These are phyloP conservation scores for Pittosporum tobira DNA, from an alignment of 129 eudicot genomes.

Conservation along the genomic window DNA sequence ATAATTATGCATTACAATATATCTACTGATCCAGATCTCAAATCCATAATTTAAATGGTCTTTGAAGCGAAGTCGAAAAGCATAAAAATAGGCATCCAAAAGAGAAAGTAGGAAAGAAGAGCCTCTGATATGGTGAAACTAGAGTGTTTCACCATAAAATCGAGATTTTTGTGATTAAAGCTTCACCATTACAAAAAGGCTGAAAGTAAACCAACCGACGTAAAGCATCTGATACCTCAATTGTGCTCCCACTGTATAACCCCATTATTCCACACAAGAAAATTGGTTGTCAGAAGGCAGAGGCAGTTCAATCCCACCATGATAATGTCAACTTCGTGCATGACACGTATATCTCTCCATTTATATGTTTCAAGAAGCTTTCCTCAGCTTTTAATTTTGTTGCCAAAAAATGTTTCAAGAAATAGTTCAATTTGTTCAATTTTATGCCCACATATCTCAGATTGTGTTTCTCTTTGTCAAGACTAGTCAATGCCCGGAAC, in stretches of 20 bases:
- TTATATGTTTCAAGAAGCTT: not conserved
- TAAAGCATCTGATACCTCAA: no score
- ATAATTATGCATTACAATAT: no score
- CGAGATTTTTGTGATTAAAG: no score
- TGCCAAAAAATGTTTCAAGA: not conserved
- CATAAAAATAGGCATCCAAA: no score
- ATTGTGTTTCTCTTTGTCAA: not conserved
- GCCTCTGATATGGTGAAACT: no score
- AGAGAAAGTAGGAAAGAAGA: no score
- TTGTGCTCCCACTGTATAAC: not conserved
- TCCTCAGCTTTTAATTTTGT: constrained; percentile 1
- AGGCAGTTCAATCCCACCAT: not conserved
- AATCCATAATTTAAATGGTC: no score
- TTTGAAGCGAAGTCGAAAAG: no score
- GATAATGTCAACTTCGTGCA: not conserved
- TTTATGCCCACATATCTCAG: constrained; percentile 3
- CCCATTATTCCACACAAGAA: constrained; percentile 1
- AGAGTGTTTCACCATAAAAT: no score
- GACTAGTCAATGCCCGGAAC: not conserved
- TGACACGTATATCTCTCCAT: not conserved
- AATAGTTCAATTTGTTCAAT: constrained; percentile 3
- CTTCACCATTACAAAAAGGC: no score
- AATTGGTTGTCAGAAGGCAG: not conserved
- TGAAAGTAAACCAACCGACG: no score
- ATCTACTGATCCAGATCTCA: no score